Percentiles rank a stretch among this genome's conserved stretches.
phyloP scores from a whole-genome alignment of 768 basidiomycete genomes.

The Tylopilus sp. region DNA sequence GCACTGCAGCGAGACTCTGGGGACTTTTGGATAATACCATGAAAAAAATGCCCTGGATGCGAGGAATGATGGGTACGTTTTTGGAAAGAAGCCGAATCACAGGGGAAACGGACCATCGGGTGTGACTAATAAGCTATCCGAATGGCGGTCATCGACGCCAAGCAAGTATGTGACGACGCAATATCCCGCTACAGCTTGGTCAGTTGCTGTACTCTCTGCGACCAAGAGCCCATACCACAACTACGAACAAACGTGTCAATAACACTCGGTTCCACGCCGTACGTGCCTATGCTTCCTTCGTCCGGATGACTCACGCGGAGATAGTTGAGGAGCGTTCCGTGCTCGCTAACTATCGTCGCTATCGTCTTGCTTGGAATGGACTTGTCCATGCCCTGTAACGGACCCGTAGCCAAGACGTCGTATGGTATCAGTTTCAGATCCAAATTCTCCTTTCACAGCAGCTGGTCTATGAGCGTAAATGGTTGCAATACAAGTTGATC shows the following conservation, averaged over 20 bases:
- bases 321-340: constrained; percentile 85
- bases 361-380: constrained; percentile 96
- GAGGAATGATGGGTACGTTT: background rate
- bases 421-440: constrained; percentile 91
- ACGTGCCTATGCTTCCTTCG: constrained; percentile 91
- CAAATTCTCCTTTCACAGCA: constrained; percentile 91
- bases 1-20: background rate
- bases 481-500: constrained; percentile 97
- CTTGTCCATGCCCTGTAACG: constrained; percentile 92
- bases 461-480: constrained; percentile 96
- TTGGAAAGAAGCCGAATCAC: background rate
- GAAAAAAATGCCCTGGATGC: constrained; percentile 84
- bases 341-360: constrained; percentile 90
- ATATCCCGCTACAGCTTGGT: constrained; percentile 73
- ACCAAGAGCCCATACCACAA: constrained; percentile 64
- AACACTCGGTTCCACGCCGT: constrained; percentile 90
- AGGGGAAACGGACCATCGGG: constrained; percentile 66
- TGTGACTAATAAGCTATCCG: constrained; percentile 90
- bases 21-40: constrained; percentile 52
- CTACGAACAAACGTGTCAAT: constrained; percentile 96
- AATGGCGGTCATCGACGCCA: constrained; percentile 94
- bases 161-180: constrained; percentile 96
- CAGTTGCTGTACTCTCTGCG: constrained; percentile 2
- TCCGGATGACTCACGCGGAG: constrained; percentile 84
- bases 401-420: constrained; percentile 89